Evolutionary conservation across 768 basidiomycete species (phyloP).

Genomic region (Crassisporium funariophilum): DNA sequence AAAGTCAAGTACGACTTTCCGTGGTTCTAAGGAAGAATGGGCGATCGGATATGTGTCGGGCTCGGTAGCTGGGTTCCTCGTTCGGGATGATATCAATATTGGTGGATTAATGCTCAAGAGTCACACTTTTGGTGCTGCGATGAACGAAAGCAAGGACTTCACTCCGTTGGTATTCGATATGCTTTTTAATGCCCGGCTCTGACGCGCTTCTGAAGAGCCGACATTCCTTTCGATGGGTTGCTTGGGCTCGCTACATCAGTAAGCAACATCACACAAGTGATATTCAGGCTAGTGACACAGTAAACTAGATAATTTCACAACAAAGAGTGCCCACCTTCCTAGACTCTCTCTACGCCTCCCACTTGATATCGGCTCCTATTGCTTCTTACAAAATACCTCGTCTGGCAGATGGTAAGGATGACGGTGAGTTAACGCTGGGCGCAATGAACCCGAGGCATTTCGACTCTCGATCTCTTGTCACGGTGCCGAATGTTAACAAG

Average conservation of each 20-base stretch:
- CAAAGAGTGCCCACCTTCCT: constrained; percentile 11
- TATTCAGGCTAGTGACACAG: too few relatives aligned
- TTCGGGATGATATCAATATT: constrained; percentile 58
- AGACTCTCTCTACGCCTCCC: constrained; percentile 7
- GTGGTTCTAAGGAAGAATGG: constrained; percentile 48
- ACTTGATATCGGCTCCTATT: constrained; percentile 9
- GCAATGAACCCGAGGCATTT: constrained; percentile 59
- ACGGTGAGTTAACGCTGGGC: constrained; percentile 68
- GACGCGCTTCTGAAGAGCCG: constrained; percentile 20
- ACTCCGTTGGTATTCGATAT: constrained; percentile 31
- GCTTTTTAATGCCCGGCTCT: background rate
- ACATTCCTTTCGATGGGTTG: constrained; percentile 56
- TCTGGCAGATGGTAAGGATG: constrained; percentile 33
- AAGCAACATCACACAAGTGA: background rate
- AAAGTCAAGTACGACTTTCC: constrained; percentile 58
- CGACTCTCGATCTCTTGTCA: constrained; percentile 45
- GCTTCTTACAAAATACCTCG: constrained; percentile 15
- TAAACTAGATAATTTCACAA: constrained; percentile 9
- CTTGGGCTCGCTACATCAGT: constrained; percentile 42
- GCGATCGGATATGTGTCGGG: constrained; percentile 57
- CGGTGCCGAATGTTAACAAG: constrained; percentile 50
- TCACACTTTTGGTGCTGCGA: constrained; percentile 67
- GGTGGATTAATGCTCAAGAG: constrained; percentile 53
- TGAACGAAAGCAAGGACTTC: constrained; percentile 56
- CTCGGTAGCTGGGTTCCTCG: constrained; percentile 55